Percentiles rank a stretch among this genome's conserved stretches.
phyloP scores from a whole-genome alignment of 2,329 filamentous ascomycete species.

The Onygena corvina region DNA sequence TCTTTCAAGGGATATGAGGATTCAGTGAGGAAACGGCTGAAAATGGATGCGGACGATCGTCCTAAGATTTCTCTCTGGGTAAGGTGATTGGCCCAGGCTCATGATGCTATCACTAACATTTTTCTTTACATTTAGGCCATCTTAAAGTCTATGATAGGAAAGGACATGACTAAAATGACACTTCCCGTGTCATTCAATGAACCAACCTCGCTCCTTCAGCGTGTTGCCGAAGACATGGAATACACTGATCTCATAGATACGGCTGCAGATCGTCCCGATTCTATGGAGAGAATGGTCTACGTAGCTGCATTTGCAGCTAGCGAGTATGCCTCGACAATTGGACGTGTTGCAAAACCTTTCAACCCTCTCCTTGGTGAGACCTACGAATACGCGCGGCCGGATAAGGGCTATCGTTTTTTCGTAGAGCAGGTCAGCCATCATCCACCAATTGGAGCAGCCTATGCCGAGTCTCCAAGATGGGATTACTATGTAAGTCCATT shows the following conservation, averaged over 20 bases:
- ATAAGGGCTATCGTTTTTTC: constrained; percentile 97
- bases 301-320: constrained; percentile 92
- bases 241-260: constrained; percentile 86
- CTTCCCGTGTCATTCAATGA: constrained; percentile 97
- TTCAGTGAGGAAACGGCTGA: constrained; percentile 63
- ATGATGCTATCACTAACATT: neutral
- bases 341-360: constrained; percentile 94
- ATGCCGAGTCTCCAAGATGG: constrained; percentile 86
- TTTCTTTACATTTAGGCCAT: constrained; percentile 58
- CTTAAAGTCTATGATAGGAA: constrained; percentile 98
- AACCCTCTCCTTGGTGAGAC: constrained; percentile 94
- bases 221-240: constrained; percentile 95
- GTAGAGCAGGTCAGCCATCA: constrained; percentile 98
- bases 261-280: constrained; percentile 72
- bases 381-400: constrained; percentile 87
- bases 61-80: constrained; percentile 96
- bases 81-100: constrained; percentile 30
- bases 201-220: constrained; percentile 86
- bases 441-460: constrained; percentile 84
- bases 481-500: constrained; percentile 58
- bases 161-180: constrained; percentile 99
- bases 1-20: constrained; percentile 89
- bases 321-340: constrained; percentile 93
- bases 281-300: constrained; percentile 83
- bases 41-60: constrained; percentile 81